A percentile compares a stretch with the other conserved stretches of the same genome.
Evolutionary conservation across 768 basidiomycete genomes (phyloP).

Genomic region (Rhodosporidiobolus odoratus): DNA sequence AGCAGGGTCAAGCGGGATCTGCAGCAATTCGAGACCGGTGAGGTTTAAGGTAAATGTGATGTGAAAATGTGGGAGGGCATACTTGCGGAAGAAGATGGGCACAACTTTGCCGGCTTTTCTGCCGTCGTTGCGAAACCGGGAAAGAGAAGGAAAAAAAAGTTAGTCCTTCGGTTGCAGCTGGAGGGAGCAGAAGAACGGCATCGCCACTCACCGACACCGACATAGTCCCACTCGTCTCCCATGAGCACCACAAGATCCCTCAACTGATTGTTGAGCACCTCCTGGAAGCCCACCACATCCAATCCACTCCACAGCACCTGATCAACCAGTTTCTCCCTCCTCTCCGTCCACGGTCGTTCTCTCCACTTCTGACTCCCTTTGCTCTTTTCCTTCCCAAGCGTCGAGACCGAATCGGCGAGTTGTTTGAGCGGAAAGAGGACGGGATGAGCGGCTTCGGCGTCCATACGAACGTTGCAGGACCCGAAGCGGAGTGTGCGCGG

Average conservation of each 20-base stretch:
- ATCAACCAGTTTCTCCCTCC: slow-evolving; percentile 29
- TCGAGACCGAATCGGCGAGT: neutral
- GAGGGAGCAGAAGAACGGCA: neutral
- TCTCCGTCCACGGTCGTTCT: slow-evolving; percentile 12
- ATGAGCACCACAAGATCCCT: slow-evolving; percentile 24
- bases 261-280: slow-evolving; percentile 34
- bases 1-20: slow-evolving; percentile 39
- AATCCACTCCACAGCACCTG: slow-evolving; percentile 30
- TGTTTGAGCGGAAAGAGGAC: neutral
- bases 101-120: slow-evolving; percentile 21
- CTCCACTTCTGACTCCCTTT: neutral
- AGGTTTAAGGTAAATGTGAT: neutral
- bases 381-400: neutral
- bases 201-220: slow-evolving; percentile 34
- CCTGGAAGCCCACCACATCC: slow-evolving; percentile 38
- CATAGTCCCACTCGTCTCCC: slow-evolving; percentile 10
- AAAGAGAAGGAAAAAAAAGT: neutral
- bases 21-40: neutral
- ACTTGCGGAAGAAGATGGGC: slow-evolving; percentile 37
- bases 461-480: neutral
- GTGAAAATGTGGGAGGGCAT: no score
- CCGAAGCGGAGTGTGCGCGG: slow-evolving; percentile 1
- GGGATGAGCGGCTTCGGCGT: neutral
- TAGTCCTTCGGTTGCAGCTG: no score
- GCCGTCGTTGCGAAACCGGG: slow-evolving; percentile 3